Conservation (phyloP, 495 filamentous ascomycete genomes). For the Pseudomonodictys pantanalensis region DNA sequence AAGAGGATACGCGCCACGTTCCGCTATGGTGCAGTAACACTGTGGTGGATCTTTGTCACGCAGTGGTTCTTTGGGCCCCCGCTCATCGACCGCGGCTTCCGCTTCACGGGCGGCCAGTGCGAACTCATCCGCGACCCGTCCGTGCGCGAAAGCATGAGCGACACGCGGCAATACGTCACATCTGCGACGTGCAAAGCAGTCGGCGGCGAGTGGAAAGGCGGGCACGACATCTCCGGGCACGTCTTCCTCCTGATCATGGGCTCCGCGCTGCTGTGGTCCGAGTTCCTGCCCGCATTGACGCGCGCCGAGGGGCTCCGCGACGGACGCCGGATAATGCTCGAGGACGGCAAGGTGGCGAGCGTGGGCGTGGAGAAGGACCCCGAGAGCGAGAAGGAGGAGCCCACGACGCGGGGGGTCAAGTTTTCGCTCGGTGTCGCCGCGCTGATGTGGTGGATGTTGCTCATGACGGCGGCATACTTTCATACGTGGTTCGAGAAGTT, state of each 20-base stretch:
- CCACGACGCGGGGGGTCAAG: slow-evolving; percentile 48
- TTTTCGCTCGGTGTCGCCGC: slow-evolving; percentile 53
- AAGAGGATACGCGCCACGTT: slow-evolving; percentile 52
- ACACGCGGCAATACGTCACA: slow-evolving; percentile 57
- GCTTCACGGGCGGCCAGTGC: slow-evolving; percentile 78
- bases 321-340: slow-evolving; percentile 58
- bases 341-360: slow-evolving; percentile 52
- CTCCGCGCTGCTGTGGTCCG: slow-evolving; percentile 74
- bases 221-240: slow-evolving; percentile 92
- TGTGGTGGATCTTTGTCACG: slow-evolving; percentile 80
- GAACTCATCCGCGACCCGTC: slow-evolving; percentile 35
- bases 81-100: slow-evolving; percentile 82
- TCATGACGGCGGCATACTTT: slow-evolving; percentile 97
- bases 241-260: slow-evolving; percentile 87
- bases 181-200: slow-evolving; percentile 76
- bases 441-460: slow-evolving; percentile 86
- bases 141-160: slow-evolving; percentile 43
- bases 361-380: slow-evolving; percentile 42
- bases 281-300: slow-evolving; percentile 63
- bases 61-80: slow-evolving; percentile 96
- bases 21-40: slow-evolving; percentile 73
- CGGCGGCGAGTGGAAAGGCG: slow-evolving; percentile 81
- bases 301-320: slow-evolving; percentile 48
- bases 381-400: slow-evolving; percentile 43
- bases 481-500: slow-evolving; percentile 98